Percentiles rank a stretch among this genome's conserved stretches.
These are phyloP conservation scores for Bonia amplexicaulis DNA, from an alignment of 176 grass and related monocot species.

Conservation along the genomic window DNA sequence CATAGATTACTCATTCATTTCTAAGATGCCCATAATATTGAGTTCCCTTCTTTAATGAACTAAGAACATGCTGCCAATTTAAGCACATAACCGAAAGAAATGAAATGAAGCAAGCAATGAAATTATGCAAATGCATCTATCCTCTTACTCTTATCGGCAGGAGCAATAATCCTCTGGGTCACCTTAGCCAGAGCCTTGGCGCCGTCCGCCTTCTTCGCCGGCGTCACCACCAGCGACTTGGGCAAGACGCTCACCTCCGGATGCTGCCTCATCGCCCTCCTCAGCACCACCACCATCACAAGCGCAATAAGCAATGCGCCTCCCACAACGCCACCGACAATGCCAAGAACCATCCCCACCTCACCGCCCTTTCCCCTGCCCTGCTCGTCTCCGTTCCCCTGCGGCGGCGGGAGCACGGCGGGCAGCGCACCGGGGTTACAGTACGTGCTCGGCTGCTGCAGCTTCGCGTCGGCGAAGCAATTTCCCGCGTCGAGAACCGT, in stretches of 20 bases:
- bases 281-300: constrained; percentile 47
- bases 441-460: constrained; percentile 56
- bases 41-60: constrained; percentile 6
- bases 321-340: constrained; percentile 55
- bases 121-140: constrained; percentile 8
- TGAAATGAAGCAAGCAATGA: background rate
- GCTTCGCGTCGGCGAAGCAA: constrained; percentile 54
- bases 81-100: background rate
- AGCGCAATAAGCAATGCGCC: constrained; percentile 53
- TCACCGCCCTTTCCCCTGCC: constrained; percentile 34
- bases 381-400: constrained; percentile 2
- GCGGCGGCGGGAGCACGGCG: constrained; percentile 55
- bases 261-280: constrained; percentile 33
- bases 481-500: constrained; percentile 63
- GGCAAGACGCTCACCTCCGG: constrained; percentile 34
- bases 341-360: constrained; percentile 49
- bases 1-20: constrained; percentile 5
- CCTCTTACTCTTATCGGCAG: constrained; percentile 72
- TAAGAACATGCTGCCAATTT: background rate
- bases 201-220: constrained; percentile 25
- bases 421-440: constrained; percentile 70
- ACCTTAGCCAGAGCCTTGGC: constrained; percentile 21
- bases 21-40: background rate
- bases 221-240: background rate
- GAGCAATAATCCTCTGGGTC: constrained; percentile 37